phyloP scores from a whole-genome alignment of 2,329 filamentous ascomycete species.

The Colletotrichum camelliae region DNA sequence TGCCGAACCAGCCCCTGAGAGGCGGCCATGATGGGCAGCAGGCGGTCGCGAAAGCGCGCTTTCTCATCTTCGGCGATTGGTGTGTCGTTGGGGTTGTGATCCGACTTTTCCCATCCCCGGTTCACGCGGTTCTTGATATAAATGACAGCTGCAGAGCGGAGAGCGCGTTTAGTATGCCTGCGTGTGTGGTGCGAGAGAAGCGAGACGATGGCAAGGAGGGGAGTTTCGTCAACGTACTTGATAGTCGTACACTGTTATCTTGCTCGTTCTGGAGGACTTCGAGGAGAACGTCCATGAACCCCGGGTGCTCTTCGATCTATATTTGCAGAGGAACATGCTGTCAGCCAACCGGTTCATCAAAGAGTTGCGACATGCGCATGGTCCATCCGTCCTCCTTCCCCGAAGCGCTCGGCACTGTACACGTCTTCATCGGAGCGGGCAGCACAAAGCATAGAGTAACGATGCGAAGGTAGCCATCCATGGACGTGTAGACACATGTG shows the following conservation, averaged over 20 bases:
- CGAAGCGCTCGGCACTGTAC: neutral
- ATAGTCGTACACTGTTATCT: conserved; percentile 82
- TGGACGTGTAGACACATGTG: neutral
- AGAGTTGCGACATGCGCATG: neutral
- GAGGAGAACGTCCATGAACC: conserved; percentile 89
- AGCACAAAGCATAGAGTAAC: neutral
- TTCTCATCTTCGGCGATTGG: conserved; percentile 91
- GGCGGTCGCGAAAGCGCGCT: conserved; percentile 80
- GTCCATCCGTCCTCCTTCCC: neutral
- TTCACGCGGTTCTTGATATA: conserved; percentile 98
- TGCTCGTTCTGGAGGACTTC: conserved; percentile 91
- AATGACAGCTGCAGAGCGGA: conserved; percentile 73
- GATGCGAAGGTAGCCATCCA: conserved; percentile 6
- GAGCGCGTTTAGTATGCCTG: conserved; percentile 10
- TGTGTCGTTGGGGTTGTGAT: conserved; percentile 75
- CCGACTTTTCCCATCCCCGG: conserved; percentile 83
- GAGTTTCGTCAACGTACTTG: conserved; percentile 66
- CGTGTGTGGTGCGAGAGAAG: neutral
- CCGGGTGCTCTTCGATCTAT: conserved; percentile 87
- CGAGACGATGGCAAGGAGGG: neutral
- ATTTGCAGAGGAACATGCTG: conserved; percentile 8
- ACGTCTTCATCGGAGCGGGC: neutral
- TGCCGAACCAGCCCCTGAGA: conserved; percentile 83
- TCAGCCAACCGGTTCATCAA: conserved; percentile 20
- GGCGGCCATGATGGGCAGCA: conserved; percentile 86